Percentiles rank a stretch among this genome's conserved stretches.
phyloP scores from a whole-genome alignment of 163 green algal genomes.

The Scenedesmus sp. region DNA sequence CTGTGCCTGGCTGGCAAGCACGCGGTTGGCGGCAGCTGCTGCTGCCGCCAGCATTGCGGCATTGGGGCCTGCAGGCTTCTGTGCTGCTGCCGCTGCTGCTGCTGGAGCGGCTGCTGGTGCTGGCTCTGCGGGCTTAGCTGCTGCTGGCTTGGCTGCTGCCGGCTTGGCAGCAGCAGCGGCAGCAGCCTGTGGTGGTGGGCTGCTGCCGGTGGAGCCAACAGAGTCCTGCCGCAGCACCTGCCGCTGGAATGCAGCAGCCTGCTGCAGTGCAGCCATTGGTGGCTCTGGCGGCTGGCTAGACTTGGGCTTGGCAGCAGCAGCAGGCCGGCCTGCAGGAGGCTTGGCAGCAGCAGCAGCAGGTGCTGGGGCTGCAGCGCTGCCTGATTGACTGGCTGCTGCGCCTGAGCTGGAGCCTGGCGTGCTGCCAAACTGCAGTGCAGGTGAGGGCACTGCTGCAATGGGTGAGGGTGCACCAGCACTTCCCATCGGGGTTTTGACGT shows the following conservation, averaged over 20 bases:
- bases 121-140: not conserved
- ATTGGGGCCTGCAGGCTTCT: not conserved
- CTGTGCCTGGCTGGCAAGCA: not conserved
- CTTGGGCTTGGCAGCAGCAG: slow-evolving; percentile 29
- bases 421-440: slow-evolving; percentile 15
- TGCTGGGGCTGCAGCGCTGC: not conserved
- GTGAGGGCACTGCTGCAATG: slow-evolving; percentile 18
- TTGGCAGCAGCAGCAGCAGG: not conserved
- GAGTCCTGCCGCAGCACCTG: slow-evolving; percentile 38
- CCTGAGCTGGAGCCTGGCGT: not conserved
- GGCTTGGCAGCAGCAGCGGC: not conserved
- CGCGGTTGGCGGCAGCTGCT: not conserved
- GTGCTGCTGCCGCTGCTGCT: not conserved
- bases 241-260: slow-evolving; percentile 29
- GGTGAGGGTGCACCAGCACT: slow-evolving; percentile 3
- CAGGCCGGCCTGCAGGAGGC: not conserved
- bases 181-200: not conserved
- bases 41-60: slow-evolving; percentile 26
- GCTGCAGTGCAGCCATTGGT: slow-evolving; percentile 17
- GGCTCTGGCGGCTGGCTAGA: slow-evolving; percentile 36
- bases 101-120: not conserved
- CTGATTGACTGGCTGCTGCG: not conserved
- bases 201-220: slow-evolving; percentile 33
- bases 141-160: slow-evolving; percentile 10
- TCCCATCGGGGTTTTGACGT: slow-evolving; percentile 16